Conservation (phyloP, 208 protist species). For the Crithidia mellificae region DNA sequence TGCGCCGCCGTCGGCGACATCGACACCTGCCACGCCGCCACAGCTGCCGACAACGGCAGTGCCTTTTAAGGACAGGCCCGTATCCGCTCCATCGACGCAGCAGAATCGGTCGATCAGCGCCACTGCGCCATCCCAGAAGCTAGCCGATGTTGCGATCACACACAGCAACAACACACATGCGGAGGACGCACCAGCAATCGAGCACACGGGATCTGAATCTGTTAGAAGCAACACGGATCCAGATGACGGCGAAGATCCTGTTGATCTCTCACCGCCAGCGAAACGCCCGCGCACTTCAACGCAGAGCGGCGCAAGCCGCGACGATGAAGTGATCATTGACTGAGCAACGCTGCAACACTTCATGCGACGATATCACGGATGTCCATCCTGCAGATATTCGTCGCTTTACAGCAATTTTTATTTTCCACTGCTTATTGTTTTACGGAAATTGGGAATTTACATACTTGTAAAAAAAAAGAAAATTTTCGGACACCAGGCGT, state of each 20-base stretch:
- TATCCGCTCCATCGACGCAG: too few relatives aligned
- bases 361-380: background rate
- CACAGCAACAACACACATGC: too few relatives aligned
- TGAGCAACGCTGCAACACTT: background rate
- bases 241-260: background rate
- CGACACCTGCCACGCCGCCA: background rate
- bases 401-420: too few relatives aligned
- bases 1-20: background rate
- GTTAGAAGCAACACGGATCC: background rate
- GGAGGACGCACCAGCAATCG: too few relatives aligned
- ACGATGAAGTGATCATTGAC: conserved; percentile 28
- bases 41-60: background rate
- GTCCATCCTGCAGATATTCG: too few relatives aligned
- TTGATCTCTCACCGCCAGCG: background rate
- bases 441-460: too few relatives aligned
- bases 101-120: too few relatives aligned
- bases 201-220: background rate
- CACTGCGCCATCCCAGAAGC: background rate
- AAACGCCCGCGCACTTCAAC: conserved; percentile 22
- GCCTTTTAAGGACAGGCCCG: too few relatives aligned
- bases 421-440: too few relatives aligned
- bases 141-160: too few relatives aligned
- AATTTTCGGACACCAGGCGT: too few relatives aligned
- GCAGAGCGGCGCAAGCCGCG: conserved; percentile 5
- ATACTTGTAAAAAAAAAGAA: too few relatives aligned